Evolutionary conservation across 805 yeast species (phyloP), one percentile per base, ranked within the genome.

Genomic region (Candida nonsorbophila): DNA sequence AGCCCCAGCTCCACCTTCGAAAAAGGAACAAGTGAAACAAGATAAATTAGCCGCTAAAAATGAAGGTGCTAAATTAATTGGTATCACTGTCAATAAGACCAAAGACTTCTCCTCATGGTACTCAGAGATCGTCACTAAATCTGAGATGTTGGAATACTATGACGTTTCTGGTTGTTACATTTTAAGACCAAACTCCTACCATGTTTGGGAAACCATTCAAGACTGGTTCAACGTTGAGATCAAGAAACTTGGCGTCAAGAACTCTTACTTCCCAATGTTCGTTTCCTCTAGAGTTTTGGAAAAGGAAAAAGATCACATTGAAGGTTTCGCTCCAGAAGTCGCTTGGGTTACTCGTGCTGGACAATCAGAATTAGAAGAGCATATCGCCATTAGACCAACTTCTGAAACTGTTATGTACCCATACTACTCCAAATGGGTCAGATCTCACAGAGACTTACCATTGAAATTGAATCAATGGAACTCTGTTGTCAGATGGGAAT

Each of bases 301-400:
- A 67, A 86, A 80, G 67, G 99, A 92, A 70, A 92, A 92, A 65
- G 99, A 92, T 55, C 99, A 92, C 57, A 77, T 92, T 47, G 98
- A 92, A 63, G 99, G 99, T 25, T 92, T 92, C 58, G 98, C 99
- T 26, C 98, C 99, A 15, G 99, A 92, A 64, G 99, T 92, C 33
- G 99, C 99, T 15, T 92, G 99, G 99, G 98, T 92, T 45, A 92
- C 99, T 33, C 78, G 71, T 50, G 99, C 99, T 31, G 99, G 99
- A 49, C 58, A 67, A 18, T 82, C 95, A 19, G 97, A 92, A 28
- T 72, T 92, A 47, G 98, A 94, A 33, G 98, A 92, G 67, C 97
- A 95, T 49, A 86, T 92, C 50, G 99, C 99, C 39, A 92, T 92
- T 46, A 84, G 99, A 70, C 99, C 99, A 53, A 92, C 99, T 21